Conservation (phyloP, 768 basidiomycete species). For the Imleria badia region DNA sequence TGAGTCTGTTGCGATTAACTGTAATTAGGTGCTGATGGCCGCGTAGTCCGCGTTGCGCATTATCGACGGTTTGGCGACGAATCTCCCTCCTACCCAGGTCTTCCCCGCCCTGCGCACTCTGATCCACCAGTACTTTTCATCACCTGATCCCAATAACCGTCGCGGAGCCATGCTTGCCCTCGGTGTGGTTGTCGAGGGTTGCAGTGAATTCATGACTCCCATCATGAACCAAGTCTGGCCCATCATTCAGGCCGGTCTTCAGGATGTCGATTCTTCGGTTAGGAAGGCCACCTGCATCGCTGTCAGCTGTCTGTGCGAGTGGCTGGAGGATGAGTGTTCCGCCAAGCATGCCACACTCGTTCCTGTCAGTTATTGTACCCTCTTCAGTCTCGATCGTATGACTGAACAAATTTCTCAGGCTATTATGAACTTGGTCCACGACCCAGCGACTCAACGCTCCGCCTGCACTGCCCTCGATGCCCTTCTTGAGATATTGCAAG, state of each 20-base stretch:
- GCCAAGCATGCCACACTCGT: slow-evolving; percentile 80
- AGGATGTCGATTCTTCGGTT: slow-evolving; percentile 80
- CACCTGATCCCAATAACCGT: slow-evolving; percentile 72
- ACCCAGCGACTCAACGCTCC: slow-evolving; percentile 80
- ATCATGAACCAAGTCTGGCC: slow-evolving; percentile 93
- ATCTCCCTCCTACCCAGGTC: slow-evolving; percentile 91
- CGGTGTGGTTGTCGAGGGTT: slow-evolving; percentile 95
- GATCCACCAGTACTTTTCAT: slow-evolving; percentile 83
- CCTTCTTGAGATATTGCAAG: slow-evolving; percentile 90
- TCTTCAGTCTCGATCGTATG: not conserved
- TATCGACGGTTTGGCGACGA: slow-evolving; percentile 89
- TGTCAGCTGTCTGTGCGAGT: slow-evolving; percentile 95
- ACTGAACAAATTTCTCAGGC: slow-evolving; percentile 45
- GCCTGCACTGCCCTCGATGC: slow-evolving; percentile 98
- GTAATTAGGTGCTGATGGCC: slow-evolving; percentile 6
- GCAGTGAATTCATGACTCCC: slow-evolving; percentile 96
- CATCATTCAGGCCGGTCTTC: slow-evolving; percentile 83
- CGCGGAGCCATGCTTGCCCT: slow-evolving; percentile 95
- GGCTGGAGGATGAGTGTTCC: slow-evolving; percentile 92
- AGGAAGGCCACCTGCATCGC: slow-evolving; percentile 96
- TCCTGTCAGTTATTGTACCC: slow-evolving; percentile 54
- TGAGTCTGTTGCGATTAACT: slow-evolving; percentile 38
- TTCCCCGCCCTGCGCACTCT: slow-evolving; percentile 87
- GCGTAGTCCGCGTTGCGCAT: slow-evolving; percentile 87
- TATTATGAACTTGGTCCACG: slow-evolving; percentile 88